Base-by-base conservation (phyloP, 176 grass and related monocot genomes). In the Panicum miliaceum region DNA sequence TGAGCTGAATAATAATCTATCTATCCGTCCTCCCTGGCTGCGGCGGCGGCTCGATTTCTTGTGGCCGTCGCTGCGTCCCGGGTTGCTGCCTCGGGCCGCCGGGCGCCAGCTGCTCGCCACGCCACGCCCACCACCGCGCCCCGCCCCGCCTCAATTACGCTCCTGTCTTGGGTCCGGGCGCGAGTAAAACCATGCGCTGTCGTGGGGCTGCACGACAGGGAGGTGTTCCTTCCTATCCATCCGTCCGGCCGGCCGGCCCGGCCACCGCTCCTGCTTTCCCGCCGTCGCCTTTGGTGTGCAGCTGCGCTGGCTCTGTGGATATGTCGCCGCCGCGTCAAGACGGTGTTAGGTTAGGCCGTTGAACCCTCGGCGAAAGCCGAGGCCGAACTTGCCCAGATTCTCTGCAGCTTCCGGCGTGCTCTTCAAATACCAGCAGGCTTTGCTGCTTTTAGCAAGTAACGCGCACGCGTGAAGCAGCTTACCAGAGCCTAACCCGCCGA, bases 41-140 rank as follows among this genome's bases (percentile, higher is more conserved):
- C 5, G 20, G 67, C 34, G 45, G 59, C 79, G 70, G 75, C 83
- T 92, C 88, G 80, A 88, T 92, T 92, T 89, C 83, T 72, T 87
- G 90, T 92, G 90, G 88, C 80, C 86, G 37, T 57, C 64, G 83
- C 68, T 82, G 62, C 68, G 43, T 54, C 90, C 37, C 61, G 29
- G 48, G 26, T n/a, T 32, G 29, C 29, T 32, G 29, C 26, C 27
- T 6, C 14, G 25, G 29, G 29, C 29, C 29, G 29, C 2, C 29
- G 29, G 29, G 16, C 42, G 12, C 42, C 43, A 70, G 19, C 66
- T 36, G 66, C 23, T 8, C 67, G 40, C 52, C 20, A 18, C 52
- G 22, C 18, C 53, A 22, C 53, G 18, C 1, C 48, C 27, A 35
- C 38, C 38, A 32, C 64, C 25, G 32, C 64, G 47, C 13, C 45